Evolutionary conservation across 768 basidiomycete genomes (phyloP).

Genomic region (Agrocybe chaxingu): DNA sequence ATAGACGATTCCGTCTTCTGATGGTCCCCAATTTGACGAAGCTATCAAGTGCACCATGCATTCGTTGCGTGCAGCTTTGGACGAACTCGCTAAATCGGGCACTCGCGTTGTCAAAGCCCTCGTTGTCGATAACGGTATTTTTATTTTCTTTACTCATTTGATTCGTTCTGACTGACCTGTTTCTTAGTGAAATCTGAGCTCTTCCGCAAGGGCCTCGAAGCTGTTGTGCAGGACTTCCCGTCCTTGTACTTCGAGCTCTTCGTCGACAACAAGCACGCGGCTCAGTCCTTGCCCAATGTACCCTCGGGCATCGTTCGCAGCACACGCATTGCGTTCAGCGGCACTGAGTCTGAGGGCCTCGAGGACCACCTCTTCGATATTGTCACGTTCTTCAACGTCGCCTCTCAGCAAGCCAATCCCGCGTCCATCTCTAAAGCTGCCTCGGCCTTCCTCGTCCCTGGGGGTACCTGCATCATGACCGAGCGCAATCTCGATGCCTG

Average conservation of each 20-base stretch:
- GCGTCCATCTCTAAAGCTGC: slow-evolving; percentile 2
- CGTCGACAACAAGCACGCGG: slow-evolving; percentile 9
- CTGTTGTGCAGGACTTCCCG: slow-evolving; percentile 4
- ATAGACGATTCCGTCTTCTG: slow-evolving; percentile 1
- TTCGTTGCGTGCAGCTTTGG: slow-evolving; percentile 5
- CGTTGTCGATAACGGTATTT: slow-evolving; percentile 7
- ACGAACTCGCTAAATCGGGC: background rate
- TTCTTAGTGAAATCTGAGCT: slow-evolving; percentile 8
- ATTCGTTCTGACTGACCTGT: background rate
- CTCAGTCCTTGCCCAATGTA: slow-evolving; percentile 2
- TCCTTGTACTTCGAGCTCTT: slow-evolving; percentile 6
- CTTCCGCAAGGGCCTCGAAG: slow-evolving; percentile 3
- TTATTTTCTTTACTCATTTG: background rate
- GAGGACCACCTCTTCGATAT: slow-evolving; percentile 12
- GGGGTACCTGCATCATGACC: slow-evolving; percentile 7
- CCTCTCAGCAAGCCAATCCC: slow-evolving; percentile 1
- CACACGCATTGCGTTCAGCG: background rate
- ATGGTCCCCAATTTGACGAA: slow-evolving; percentile 11
- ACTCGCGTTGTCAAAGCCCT: slow-evolving; percentile 5
- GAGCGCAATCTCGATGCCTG: slow-evolving; percentile 11
- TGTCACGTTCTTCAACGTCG: slow-evolving; percentile 8
- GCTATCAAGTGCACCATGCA: slow-evolving; percentile 4
- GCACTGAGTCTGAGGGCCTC: background rate
- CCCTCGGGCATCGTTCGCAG: slow-evolving; percentile 8
- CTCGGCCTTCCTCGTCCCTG: slow-evolving; percentile 4